A percentile compares a stretch with the other conserved stretches of the same genome.
Conservation (phyloP, 495 filamentous ascomycete species). For the Annulohypoxylon nitens region DNA sequence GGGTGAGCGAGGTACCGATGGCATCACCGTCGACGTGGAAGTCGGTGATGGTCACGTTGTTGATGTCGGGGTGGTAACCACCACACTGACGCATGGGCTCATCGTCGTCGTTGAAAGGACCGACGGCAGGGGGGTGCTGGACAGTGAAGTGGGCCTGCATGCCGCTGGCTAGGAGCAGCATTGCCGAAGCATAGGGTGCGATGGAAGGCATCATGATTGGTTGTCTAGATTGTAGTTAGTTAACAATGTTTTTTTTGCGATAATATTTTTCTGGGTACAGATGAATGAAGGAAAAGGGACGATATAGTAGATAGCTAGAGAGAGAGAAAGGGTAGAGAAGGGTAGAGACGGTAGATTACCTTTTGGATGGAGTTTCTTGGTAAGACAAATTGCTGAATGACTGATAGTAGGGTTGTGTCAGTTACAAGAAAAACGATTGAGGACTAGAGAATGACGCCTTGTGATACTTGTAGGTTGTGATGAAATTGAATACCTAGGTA, state of each 20-base stretch:
- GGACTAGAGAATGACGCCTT: constrained; percentile 13
- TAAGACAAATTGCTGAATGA: constrained; percentile 30
- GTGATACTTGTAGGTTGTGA: constrained; percentile 31
- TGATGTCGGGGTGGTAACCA: constrained; percentile 57
- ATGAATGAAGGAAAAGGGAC: not conserved
- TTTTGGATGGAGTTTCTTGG: constrained; percentile 23
- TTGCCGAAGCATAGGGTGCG: constrained; percentile 16
- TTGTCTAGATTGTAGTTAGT: constrained; percentile 3
- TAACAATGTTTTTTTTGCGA: not conserved
- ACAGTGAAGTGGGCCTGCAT: constrained; percentile 63
- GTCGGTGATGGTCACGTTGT: constrained; percentile 53
- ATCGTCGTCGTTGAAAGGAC: constrained; percentile 59
- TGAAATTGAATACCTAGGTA: not conserved
- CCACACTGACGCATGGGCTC: constrained; percentile 62
- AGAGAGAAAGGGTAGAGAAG: not conserved
- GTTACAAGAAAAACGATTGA: constrained; percentile 20
- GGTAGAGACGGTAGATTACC: constrained; percentile 19
- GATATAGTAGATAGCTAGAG: not conserved
- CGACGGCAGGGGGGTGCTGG: constrained; percentile 58
- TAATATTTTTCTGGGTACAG: too few species aligned
- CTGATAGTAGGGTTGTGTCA: constrained; percentile 18
- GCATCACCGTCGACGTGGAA: constrained; percentile 66
- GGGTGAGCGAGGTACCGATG: constrained; percentile 56
- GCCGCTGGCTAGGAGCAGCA: constrained; percentile 52
- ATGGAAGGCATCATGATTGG: constrained; percentile 38